Conservation (phyloP, 148 eudicot genomes). For the Polygonum maritimum region DNA sequence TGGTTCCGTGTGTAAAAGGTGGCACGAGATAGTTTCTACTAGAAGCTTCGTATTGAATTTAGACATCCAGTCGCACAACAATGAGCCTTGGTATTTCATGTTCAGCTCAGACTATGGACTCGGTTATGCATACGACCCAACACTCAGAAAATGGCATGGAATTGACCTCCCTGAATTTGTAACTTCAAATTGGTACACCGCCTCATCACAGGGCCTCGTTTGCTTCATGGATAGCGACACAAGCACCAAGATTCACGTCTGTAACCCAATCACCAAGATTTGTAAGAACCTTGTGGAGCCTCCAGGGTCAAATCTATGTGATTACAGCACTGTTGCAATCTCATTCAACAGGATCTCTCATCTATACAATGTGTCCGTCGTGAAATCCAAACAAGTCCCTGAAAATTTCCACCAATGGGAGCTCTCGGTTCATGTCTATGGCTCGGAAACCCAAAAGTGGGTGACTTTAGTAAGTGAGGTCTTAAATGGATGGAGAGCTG, state of each 20-base stretch:
- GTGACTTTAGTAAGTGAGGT: slow-evolving; percentile 27
- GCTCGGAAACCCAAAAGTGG: slow-evolving; percentile 38
- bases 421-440: slow-evolving; percentile 43
- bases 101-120: slow-evolving; percentile 44
- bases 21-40: slow-evolving; percentile 49
- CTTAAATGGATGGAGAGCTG: slow-evolving; percentile 47
- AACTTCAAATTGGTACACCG: slow-evolving; percentile 44
- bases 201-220: slow-evolving; percentile 59
- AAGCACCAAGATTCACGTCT: slow-evolving; percentile 34
- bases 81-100: slow-evolving; percentile 69
- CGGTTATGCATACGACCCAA: slow-evolving; percentile 56
- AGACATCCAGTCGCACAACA: slow-evolving; percentile 5
- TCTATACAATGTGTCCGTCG: slow-evolving; percentile 29
- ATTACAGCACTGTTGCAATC: slow-evolving; percentile 54
- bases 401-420: slow-evolving; percentile 46
- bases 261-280: slow-evolving; percentile 45
- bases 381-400: slow-evolving; percentile 53
- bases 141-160: slow-evolving; percentile 43
- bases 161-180: slow-evolving; percentile 44
- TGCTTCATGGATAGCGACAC: slow-evolving; percentile 55
- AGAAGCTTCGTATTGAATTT: slow-evolving; percentile 37
- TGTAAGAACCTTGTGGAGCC: slow-evolving; percentile 30
- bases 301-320: slow-evolving; percentile 33
- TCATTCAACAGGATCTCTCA: slow-evolving; percentile 27
- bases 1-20: slow-evolving; percentile 53